Conservation (phyloP, 306 rosid genomes). For the Astragalus glycyphyllos region DNA sequence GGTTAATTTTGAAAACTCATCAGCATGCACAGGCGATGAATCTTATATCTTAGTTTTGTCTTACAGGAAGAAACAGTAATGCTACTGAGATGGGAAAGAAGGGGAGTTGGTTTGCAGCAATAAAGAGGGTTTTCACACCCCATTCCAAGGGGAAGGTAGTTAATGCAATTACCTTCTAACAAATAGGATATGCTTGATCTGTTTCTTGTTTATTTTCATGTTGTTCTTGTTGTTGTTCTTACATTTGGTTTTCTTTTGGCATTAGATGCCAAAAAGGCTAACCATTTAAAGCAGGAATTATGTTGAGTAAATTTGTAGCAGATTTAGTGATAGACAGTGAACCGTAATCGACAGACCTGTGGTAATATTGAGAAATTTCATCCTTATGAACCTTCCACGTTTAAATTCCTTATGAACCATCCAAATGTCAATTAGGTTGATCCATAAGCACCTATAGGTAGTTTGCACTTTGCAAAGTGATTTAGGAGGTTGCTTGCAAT, state of each 20-base stretch:
- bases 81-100: conserved; percentile 95
- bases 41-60: conserved; percentile 30
- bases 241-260: conserved; percentile 17
- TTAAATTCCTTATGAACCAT: too few species aligned
- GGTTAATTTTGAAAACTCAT: background rate
- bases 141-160: conserved; percentile 80
- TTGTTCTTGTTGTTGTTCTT: background rate
- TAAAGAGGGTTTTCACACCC: conserved; percentile 81
- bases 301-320: conserved; percentile 10
- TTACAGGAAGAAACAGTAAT: conserved; percentile 71
- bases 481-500: conserved; percentile 30
- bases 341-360: conserved; percentile 12
- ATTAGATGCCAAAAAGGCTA: conserved; percentile 17
- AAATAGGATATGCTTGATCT: background rate
- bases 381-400: conserved; percentile 19
- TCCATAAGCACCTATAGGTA: conserved; percentile 22
- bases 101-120: conserved; percentile 95
- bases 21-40: conserved; percentile 30
- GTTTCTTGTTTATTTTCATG: background rate
- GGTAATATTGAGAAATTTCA: conserved; percentile 12
- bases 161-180: conserved; percentile 45
- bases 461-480: conserved; percentile 23
- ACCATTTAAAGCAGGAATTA: conserved; percentile 23
- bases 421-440: conserved; percentile 27
- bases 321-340: conserved; percentile 7